These are phyloP conservation scores for Serendipita sp. DNA, from an alignment of 768 basidiomycete genomes.

Conservation along the genomic window DNA sequence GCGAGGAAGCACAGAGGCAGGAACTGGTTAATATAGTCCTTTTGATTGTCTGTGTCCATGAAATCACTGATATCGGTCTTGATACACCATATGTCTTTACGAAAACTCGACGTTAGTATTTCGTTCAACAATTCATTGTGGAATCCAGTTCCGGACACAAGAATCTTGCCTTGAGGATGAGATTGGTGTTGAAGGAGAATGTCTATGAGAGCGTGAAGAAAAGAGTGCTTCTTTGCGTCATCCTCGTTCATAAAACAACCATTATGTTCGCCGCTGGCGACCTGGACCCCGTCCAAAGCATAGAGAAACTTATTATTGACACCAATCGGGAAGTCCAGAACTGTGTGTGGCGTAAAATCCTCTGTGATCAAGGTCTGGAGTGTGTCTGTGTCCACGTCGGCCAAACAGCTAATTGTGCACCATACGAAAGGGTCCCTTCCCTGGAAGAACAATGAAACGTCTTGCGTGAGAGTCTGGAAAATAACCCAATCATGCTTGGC, in stretches of 20 bases:
- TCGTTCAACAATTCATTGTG: neutral
- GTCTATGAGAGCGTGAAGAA: neutral
- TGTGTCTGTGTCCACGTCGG: neutral
- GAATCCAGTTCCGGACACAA: neutral
- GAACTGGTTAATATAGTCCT: neutral
- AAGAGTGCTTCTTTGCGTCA: neutral
- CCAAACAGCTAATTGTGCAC: neutral
- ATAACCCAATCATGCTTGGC: neutral
- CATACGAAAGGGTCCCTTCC: neutral
- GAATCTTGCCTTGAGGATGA: neutral
- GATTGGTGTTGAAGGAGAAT: neutral
- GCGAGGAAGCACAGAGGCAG: neutral
- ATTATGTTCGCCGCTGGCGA: neutral
- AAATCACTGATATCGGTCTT: neutral
- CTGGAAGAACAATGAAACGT: neutral
- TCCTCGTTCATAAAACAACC: neutral
- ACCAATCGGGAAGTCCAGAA: neutral
- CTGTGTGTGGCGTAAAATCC: neutral
- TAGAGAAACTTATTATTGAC: neutral
- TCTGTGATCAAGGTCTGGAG: neutral
- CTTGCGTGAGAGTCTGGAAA: neutral
- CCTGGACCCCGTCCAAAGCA: neutral
- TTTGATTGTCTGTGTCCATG: neutral
- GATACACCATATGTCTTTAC: neutral
- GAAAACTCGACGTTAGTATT: neutral